These are phyloP conservation scores for Cercospora sp. DNA, from an alignment of 2,329 filamentous ascomycete species.

Conservation along the genomic window DNA sequence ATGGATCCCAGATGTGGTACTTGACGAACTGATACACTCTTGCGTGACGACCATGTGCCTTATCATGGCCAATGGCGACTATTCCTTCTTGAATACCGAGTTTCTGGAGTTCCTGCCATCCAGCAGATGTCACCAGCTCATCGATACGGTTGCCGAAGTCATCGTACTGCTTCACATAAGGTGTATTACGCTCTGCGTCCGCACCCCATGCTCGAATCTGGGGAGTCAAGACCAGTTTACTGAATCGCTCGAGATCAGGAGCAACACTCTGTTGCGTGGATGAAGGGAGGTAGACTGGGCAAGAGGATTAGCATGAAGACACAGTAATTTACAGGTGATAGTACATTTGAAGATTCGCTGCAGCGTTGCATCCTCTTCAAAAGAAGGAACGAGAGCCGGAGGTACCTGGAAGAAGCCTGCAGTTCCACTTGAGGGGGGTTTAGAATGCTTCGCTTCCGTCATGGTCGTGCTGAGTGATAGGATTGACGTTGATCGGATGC, in stretches of 20 bases:
- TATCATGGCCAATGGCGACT: conserved; percentile 62
- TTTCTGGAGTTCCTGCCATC: conserved; percentile 64
- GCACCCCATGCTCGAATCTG: conserved; percentile 42
- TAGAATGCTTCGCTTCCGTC: background rate
- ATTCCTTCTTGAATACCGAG: conserved; percentile 61
- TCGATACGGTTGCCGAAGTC: conserved; percentile 43
- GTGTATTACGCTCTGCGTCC: conserved; percentile 66
- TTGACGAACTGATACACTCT: conserved; percentile 23
- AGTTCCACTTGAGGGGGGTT: background rate
- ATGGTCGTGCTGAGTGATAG: too few species aligned
- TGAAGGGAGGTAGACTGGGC: background rate
- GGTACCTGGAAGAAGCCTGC: conserved; percentile 6
- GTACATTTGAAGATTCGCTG: conserved; percentile 4
- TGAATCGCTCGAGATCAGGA: conserved; percentile 1
- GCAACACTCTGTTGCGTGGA: conserved; percentile 1
- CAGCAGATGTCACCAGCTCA: conserved; percentile 63
- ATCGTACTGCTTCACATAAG: conserved; percentile 61
- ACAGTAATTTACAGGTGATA: background rate
- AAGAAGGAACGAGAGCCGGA: background rate
- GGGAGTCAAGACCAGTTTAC: background rate
- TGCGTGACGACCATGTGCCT: conserved; percentile 41
- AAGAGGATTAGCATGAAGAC: background rate
- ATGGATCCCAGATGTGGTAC: conserved; percentile 23
- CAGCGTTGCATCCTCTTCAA: conserved; percentile 2
- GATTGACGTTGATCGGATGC: background rate